phyloP scores from a whole-genome alignment of 1,284 basidiomycete species.

The Tranzscheliella williamsii region DNA sequence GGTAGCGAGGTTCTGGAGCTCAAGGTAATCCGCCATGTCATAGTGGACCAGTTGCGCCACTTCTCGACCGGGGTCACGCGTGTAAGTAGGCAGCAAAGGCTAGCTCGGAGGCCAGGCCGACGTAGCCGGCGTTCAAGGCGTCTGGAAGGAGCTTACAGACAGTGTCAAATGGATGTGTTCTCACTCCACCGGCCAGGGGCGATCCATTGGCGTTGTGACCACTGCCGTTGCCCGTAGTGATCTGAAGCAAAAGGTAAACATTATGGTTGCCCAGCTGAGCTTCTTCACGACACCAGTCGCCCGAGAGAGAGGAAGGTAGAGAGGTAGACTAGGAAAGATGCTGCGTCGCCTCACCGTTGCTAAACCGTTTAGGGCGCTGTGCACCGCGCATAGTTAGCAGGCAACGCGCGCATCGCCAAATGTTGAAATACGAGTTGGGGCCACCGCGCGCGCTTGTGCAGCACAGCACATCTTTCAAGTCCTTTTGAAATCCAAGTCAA shows the following conservation, averaged over 20 bases:
- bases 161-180: conserved; percentile 91
- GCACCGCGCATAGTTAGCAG: too few species aligned
- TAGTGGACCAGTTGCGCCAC: conserved; percentile 84
- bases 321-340: too few species aligned
- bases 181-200: conserved; percentile 89
- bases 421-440: too few species aligned
- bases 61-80: conserved; percentile 94
- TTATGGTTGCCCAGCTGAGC: conserved; percentile 73
- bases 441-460: too few species aligned
- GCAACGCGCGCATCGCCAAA: too few species aligned
- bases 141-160: conserved; percentile 61
- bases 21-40: conserved; percentile 97
- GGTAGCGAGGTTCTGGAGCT: conserved; percentile 94
- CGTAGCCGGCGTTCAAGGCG: conserved; percentile 60
- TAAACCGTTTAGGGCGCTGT: too few species aligned
- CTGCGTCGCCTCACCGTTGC: too few species aligned
- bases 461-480: too few species aligned
- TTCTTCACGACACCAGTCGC: conserved; percentile 96
- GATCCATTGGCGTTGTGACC: conserved; percentile 84
- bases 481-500: too few species aligned
- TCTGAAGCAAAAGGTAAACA: conserved; percentile 85
- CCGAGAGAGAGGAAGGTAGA: conserved; percentile 90
- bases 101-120: conserved; percentile 60
- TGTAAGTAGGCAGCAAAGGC: conserved; percentile 65
- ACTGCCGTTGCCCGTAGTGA: conserved; percentile 76